Conservation (phyloP, 441 rosid genomes). For the Omphalea diandra region DNA sequence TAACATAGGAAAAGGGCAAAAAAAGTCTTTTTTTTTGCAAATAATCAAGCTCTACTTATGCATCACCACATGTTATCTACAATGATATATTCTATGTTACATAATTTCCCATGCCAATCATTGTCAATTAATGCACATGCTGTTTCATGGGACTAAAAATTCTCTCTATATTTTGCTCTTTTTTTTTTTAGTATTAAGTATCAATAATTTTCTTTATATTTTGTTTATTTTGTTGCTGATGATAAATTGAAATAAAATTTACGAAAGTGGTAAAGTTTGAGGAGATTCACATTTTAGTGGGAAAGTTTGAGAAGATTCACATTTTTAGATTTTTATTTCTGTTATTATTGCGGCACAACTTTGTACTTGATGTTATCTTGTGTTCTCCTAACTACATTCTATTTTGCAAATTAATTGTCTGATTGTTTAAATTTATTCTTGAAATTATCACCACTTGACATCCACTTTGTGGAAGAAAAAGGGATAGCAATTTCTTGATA, state of each 20-base stretch:
- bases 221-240: neutral
- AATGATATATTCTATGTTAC: neutral
- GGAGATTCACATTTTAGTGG: neutral
- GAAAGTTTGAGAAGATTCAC: too few relatives aligned
- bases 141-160: neutral
- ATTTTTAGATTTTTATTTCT: too few relatives aligned
- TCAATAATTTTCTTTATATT: too few relatives aligned
- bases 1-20: too few relatives aligned
- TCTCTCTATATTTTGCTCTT: too few relatives aligned
- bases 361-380: neutral
- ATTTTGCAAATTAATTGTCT: neutral
- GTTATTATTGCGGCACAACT: neutral
- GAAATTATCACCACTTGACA: neutral
- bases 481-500: neutral
- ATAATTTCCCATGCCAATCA: neutral
- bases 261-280: neutral
- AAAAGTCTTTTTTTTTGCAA: too few relatives aligned
- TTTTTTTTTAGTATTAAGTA: too few relatives aligned
- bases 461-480: neutral
- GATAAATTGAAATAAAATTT: neutral
- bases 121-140: neutral
- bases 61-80: too few relatives aligned
- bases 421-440: neutral
- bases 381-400: neutral
- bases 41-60: too few relatives aligned